phyloP scores from a whole-genome alignment of 1,284 basidiomycete genomes.

The Cryptococcus sp. region DNA sequence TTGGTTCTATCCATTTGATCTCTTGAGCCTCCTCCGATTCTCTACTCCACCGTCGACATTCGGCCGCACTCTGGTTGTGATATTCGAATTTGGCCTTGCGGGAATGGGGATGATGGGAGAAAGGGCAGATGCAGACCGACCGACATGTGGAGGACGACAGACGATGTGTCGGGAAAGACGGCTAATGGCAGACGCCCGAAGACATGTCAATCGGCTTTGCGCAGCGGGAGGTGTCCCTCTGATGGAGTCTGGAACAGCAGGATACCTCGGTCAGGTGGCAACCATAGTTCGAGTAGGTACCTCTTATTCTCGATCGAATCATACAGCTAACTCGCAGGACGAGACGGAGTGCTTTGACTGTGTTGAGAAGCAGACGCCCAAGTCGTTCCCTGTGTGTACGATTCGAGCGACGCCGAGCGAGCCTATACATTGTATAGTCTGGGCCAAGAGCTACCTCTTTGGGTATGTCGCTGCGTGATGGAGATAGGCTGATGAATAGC shows the following conservation, averaged over 20 bases:
- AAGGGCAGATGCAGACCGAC: not conserved
- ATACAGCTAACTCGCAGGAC: conserved; percentile 52
- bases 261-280: conserved; percentile 73
- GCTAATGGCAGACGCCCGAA: conserved; percentile 60
- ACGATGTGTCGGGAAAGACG: not conserved
- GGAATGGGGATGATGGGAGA: not conserved
- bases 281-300: conserved; percentile 51
- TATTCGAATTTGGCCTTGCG: not conserved
- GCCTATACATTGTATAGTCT: conserved; percentile 98
- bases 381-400: conserved; percentile 95
- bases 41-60: too few species aligned
- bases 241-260: conserved; percentile 94
- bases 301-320: conserved; percentile 44
- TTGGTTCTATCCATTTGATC: too few species aligned
- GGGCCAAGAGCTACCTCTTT: conserved; percentile 98
- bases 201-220: conserved; percentile 96
- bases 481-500: conserved; percentile 47
- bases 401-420: conserved; percentile 96
- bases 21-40: too few species aligned
- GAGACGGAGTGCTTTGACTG: conserved; percentile 89
- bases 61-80: not conserved
- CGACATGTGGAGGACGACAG: not conserved
- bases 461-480: conserved; percentile 54
- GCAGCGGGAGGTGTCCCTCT: conserved; percentile 84
- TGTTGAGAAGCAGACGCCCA: conserved; percentile 79